A percentile compares a stretch with the other conserved stretches of the same genome.
These are phyloP conservation scores for Warburgia ugandensis DNA, from an alignment of 164 flowering plant species.

Conservation along the genomic window DNA sequence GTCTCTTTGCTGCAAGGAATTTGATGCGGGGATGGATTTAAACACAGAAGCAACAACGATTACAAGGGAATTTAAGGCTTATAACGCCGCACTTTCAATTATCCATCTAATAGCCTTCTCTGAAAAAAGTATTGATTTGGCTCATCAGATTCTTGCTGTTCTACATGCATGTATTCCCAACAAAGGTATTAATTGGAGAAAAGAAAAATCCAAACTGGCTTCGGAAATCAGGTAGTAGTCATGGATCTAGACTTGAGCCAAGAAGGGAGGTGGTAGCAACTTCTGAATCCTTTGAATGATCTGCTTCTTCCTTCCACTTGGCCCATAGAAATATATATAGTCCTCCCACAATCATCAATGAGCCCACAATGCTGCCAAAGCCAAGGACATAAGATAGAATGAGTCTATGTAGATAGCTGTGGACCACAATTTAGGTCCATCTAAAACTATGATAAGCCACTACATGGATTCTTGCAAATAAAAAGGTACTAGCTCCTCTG, in stretches of 20 bases:
- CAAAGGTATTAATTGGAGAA: background rate
- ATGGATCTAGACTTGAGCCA: too few relatives aligned
- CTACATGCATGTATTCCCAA: background rate
- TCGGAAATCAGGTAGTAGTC: background rate
- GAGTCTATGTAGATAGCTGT: background rate
- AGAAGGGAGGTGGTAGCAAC: background rate
- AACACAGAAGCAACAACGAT: too few relatives aligned
- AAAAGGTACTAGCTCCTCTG: background rate
- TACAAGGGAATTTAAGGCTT: too few relatives aligned
- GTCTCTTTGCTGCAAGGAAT: too few relatives aligned
- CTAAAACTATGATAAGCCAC: background rate
- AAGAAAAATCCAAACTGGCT: background rate
- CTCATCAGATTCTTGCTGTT: too few relatives aligned
- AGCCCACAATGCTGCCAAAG: slow-evolving; percentile 13
- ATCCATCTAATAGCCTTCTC: too few relatives aligned
- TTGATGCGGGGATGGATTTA: too few relatives aligned
- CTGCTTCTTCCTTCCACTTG: slow-evolving; percentile 9
- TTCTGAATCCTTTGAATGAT: background rate
- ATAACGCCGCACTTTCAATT: too few relatives aligned
- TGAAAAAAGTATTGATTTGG: too few relatives aligned
- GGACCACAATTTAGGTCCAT: too few relatives aligned
- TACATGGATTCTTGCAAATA: background rate
- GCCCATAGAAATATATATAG: slow-evolving; percentile 13
- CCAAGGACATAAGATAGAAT: background rate
- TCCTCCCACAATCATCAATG: slow-evolving; percentile 11